Percentiles rank a stretch among this genome's conserved stretches.
Conservation (phyloP, 139 green algal species). For the Microglena sp. region DNA sequence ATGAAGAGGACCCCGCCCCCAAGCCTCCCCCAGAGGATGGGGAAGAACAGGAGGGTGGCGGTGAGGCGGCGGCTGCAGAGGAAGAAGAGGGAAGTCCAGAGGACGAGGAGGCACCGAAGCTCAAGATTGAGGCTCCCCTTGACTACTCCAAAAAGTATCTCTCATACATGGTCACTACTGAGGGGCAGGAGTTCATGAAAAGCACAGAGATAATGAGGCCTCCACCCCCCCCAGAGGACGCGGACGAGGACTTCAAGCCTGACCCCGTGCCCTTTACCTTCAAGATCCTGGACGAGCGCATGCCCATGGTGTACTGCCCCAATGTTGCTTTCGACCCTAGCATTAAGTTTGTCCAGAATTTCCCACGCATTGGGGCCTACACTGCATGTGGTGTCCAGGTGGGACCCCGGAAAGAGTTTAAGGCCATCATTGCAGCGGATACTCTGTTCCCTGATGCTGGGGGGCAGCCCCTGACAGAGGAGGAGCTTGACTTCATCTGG, state of each 20-base stretch:
- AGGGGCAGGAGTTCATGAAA: constrained; percentile 42
- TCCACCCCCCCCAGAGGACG: constrained; percentile 21
- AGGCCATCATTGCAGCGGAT: constrained; percentile 41
- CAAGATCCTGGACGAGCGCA: constrained; percentile 49
- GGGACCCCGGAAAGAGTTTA: constrained; percentile 20
- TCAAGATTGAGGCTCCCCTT: constrained; percentile 10
- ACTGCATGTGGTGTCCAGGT: constrained; percentile 21
- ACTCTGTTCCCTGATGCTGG: constrained; percentile 41
- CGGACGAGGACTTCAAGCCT: constrained; percentile 17
- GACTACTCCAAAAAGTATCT: constrained; percentile 49
- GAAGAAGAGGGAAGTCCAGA: constrained; percentile 4
- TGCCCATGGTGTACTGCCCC: constrained; percentile 40
- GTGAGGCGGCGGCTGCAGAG: neutral
- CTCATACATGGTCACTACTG: constrained; percentile 31
- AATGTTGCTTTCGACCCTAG: constrained; percentile 34
- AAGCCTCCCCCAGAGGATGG: too few relatives aligned
- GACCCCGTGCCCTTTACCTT: constrained; percentile 36
- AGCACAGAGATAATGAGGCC: constrained; percentile 27
- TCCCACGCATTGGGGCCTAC: too few relatives aligned
- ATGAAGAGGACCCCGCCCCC: constrained; percentile 23
- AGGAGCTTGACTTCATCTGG: constrained; percentile 44
- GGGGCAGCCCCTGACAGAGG: constrained; percentile 34
- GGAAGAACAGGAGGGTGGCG: neutral
- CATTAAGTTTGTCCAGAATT: constrained; percentile 35
- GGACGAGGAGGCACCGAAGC: constrained; percentile 9